Evolutionary conservation across 2,329 filamentous ascomycete genomes (phyloP), one percentile per base, ranked within the genome.

Genomic region (Neonectria coccinea): DNA sequence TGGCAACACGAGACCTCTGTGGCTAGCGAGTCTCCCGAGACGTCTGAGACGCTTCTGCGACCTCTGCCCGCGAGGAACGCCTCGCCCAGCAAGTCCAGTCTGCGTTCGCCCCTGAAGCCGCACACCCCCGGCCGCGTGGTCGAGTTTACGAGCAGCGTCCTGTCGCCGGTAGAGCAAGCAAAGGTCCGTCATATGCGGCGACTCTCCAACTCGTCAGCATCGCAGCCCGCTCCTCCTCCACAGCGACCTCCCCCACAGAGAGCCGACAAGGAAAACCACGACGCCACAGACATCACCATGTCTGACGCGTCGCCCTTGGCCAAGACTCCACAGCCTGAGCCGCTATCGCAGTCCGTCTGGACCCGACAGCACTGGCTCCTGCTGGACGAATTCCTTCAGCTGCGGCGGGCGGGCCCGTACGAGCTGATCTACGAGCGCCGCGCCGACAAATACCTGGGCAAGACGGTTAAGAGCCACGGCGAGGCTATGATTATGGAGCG

Each of bases 111-210:
- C 0, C 73, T 86, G 18, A 89, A 89, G 70, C 83, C 85, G 4
- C 86, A 83, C 65, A 88, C 85, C 2, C 85, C 85, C 1, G 87
- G 87, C 5, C 83, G 85, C 0, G 84, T 88, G 1, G 87, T 89
- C 14, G 85, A 87, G 62, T 89, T 88, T 67, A 84, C 83, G 0
- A 84, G 82, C 74, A 85, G 80, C 72, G 82, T 82, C 1, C 74
- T 84, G 7, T 84, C 83, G 4, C 83, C 84, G 1, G 69, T 79
- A 1, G 79, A 81, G 10, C 81, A 84, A 66, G 79, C 78, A 3
- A 69, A 68, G 53, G 70, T 67, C 27, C 76, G 78, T n/a, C 73
- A 75, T 14, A 73, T 77, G 56, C 75, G 73, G 31, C 73, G 70
- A 16, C 64, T 73, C 14, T 76, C 74, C 48, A 74, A 73, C 27